phyloP scores from a whole-genome alignment of 2,329 filamentous ascomycete species.

The Lecanoromycetidae sp. region DNA sequence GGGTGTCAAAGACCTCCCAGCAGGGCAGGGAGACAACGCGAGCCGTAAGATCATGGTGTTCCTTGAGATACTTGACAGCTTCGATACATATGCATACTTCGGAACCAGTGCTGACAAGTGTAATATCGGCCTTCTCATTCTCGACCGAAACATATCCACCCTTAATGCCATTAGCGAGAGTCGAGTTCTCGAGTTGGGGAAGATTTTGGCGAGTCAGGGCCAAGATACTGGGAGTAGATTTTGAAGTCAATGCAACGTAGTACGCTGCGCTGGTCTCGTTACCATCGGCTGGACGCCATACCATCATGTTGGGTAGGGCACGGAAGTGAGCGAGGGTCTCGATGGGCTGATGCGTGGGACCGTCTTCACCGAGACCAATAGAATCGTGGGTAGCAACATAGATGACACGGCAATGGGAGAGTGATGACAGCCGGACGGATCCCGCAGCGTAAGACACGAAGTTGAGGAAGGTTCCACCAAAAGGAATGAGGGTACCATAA shows the following conservation, averaged over 20 bases:
- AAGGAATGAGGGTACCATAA: constrained; percentile 90
- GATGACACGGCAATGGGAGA: constrained; percentile 82
- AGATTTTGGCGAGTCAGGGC: constrained; percentile 97
- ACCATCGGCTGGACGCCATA: constrained; percentile 95
- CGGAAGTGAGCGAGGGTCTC: constrained; percentile 98
- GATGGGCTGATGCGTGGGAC: constrained; percentile 96
- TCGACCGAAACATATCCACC: constrained; percentile 89
- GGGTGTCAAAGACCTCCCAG: constrained; percentile 90
- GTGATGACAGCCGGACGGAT: constrained; percentile 82
- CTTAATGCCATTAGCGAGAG: constrained; percentile 79
- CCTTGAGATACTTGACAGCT: constrained; percentile 78
- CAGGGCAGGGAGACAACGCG: constrained; percentile 94
- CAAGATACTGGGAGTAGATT: constrained; percentile 82
- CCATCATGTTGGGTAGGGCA: constrained; percentile 96
- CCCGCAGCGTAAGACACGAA: constrained; percentile 97
- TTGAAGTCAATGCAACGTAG: constrained; percentile 84
- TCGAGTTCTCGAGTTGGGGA: constrained; percentile 90
- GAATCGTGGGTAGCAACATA: constrained; percentile 98
- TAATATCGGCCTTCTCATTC: constrained; percentile 70
- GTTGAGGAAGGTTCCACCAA: constrained; percentile 95
- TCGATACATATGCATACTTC: constrained; percentile 92
- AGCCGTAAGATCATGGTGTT: constrained; percentile 75
- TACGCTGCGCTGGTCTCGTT: constrained; percentile 98
- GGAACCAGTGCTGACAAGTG: constrained; percentile 87
- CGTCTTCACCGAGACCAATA: constrained; percentile 97